Base-by-base conservation (phyloP, 768 basidiomycete genomes). In the Phaeotremella skinneri region DNA sequence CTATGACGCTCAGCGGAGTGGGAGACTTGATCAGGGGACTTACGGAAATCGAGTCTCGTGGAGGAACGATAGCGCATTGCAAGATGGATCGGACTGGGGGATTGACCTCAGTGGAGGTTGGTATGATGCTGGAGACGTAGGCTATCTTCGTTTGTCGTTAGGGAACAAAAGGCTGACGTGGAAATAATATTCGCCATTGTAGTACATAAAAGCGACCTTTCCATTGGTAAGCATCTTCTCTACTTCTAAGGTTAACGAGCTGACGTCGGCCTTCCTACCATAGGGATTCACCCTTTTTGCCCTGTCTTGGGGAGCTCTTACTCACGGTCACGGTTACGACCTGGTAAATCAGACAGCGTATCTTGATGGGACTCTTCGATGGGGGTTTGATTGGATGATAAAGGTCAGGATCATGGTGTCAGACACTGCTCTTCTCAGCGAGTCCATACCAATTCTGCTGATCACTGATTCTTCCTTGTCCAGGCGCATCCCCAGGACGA, bases 301-400 rank as follows among this genome's bases (percentile, higher is more conserved):
- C 0, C 81, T 90, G 48, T 90, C 90, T 66, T 96, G 93, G 93
- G 90, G 90, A 23, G 91, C 87, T 13, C 83, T 85, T 30, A 89
- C 91, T 67, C 88, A 83, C 67, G 91, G 91, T 50, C 80, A 83
- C 80, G 91, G 88, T 16, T 96, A 92, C 70, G 89, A 91, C 63
- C 66, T 84, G 51, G 85, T 90, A 52, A 88, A 89, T 53, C 91
- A 94, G 78, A 90, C 91, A 0, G 83, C 85, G 2, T 96, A 94
- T 75, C 83, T 96, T n/a, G 93, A 96, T 68, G 83, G 84, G 61
- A 91, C 89, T 81, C 79, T 94, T 52, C 84, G 91, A 59, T 94
- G 90, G 89, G 87, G 91, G 25, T 82, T 91, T 45, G 87, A 91
- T 76, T 96, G 91, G 90, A 79, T 93, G 51, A 90, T 93, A 52